Conservation (phyloP, 345 rosid genomes). For the Conringia planisiliqua region DNA sequence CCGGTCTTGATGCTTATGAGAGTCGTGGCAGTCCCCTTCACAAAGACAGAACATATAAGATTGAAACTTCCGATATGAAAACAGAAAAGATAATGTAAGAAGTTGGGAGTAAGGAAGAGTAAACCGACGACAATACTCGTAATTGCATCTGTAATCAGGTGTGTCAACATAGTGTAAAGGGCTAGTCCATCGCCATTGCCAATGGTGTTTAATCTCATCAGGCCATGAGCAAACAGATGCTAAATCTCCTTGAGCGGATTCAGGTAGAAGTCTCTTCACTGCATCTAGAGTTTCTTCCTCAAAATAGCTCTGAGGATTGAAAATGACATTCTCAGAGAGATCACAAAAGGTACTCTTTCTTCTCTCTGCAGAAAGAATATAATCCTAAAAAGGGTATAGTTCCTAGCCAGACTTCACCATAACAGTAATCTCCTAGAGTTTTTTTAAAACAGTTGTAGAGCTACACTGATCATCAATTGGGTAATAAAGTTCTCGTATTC, state of each 20-base stretch:
- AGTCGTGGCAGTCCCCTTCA: constrained; percentile 89
- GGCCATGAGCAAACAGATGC: constrained; percentile 93
- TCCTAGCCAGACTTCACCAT: background rate
- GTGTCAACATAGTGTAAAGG: constrained; percentile 88
- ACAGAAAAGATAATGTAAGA: background rate
- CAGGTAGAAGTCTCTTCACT: constrained; percentile 67
- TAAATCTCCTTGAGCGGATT: constrained; percentile 76
- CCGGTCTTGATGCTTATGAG: constrained; percentile 49
- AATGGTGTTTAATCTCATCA: constrained; percentile 57
- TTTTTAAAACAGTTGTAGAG: background rate
- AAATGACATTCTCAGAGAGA: constrained; percentile 1
- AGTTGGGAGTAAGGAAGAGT: background rate
- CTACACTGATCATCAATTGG: background rate
- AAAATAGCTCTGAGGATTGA: constrained; percentile 51
- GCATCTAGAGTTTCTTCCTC: constrained; percentile 63
- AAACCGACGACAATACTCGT: constrained; percentile 72
- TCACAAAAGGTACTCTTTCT: background rate
- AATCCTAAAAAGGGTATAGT: background rate
- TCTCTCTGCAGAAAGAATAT: background rate
- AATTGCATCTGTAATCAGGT: constrained; percentile 88
- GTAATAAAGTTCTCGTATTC: background rate
- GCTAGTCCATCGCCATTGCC: constrained; percentile 72
- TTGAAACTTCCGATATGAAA: background rate
- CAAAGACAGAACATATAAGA: constrained; percentile 16
- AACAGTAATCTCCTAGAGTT: background rate